Conservation (phyloP, 345 rosid genomes). For the Eucalyptus viminalis region DNA sequence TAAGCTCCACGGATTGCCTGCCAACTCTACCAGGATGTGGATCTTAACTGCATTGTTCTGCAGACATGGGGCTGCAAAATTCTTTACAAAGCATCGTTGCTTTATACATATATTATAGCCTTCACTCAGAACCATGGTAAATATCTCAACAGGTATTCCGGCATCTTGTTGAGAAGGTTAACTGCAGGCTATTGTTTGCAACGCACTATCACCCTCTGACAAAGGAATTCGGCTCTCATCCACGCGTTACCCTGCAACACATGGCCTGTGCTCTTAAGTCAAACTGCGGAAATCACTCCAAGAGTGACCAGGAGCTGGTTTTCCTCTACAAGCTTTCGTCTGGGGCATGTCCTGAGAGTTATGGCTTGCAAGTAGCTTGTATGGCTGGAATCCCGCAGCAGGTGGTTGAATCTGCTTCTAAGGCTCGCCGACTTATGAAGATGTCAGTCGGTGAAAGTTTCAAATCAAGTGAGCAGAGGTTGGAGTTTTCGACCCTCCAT, state of each 20-base stretch:
- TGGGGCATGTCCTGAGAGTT: slow-evolving; percentile 94
- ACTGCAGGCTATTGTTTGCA: slow-evolving; percentile 81
- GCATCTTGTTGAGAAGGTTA: slow-evolving; percentile 82
- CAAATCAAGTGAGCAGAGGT: slow-evolving; percentile 66
- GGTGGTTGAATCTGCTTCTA: slow-evolving; percentile 55
- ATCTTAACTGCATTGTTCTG: neutral
- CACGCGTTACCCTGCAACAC: slow-evolving; percentile 69
- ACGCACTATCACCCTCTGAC: slow-evolving; percentile 95
- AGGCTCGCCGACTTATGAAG: slow-evolving; percentile 55
- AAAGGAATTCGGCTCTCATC: slow-evolving; percentile 84
- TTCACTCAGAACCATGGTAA: neutral
- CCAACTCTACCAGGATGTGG: neutral
- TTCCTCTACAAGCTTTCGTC: slow-evolving; percentile 65
- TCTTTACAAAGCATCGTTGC: neutral
- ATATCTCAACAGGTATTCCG: slow-evolving; percentile 54
- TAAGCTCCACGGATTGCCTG: neutral
- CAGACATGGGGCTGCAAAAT: neutral
- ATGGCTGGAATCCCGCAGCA: slow-evolving; percentile 88
- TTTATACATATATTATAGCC: neutral
- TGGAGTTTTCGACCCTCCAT: slow-evolving; percentile 82
- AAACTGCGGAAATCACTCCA: slow-evolving; percentile 7
- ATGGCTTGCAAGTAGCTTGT: slow-evolving; percentile 73
- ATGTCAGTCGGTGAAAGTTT: slow-evolving; percentile 57
- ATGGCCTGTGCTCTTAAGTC: slow-evolving; percentile 73
- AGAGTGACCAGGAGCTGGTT: slow-evolving; percentile 38